Conservation (phyloP, 495 filamentous ascomycete genomes). For the Poronia punctata region DNA sequence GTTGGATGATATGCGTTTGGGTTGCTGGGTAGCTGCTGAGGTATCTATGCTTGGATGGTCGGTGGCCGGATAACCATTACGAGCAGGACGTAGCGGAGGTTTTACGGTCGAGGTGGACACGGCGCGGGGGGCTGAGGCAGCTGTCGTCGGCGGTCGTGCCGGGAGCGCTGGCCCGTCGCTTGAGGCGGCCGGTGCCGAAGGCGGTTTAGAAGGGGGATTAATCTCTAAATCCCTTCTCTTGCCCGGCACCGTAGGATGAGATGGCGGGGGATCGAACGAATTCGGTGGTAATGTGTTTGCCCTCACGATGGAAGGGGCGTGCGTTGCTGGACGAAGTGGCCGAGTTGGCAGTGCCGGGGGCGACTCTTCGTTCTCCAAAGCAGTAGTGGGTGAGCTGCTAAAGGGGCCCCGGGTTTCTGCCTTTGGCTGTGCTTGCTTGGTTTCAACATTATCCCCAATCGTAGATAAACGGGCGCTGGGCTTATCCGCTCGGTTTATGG, state of each 20-base stretch:
- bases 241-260: slow-evolving; percentile 40
- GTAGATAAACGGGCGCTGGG: slow-evolving; percentile 48
- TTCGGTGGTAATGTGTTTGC: slow-evolving; percentile 24
- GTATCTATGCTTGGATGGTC: slow-evolving; percentile 10
- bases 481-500: slow-evolving; percentile 75
- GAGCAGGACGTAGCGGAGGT: slow-evolving; percentile 42
- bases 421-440: slow-evolving; percentile 16
- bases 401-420: slow-evolving; percentile 66
- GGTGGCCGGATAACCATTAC: slow-evolving; percentile 30
- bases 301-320: slow-evolving; percentile 10
- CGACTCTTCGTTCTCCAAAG: slow-evolving; percentile 40
- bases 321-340: slow-evolving; percentile 24
- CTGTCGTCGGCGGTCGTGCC: slow-evolving; percentile 38
- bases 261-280: slow-evolving; percentile 41
- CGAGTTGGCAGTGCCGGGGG: slow-evolving; percentile 39
- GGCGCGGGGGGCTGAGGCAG: slow-evolving; percentile 23
- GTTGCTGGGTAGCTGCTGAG: slow-evolving; percentile 29
- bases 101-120: slow-evolving; percentile 19
- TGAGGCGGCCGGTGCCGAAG: slow-evolving; percentile 24
- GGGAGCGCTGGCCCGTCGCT: slow-evolving; percentile 57
- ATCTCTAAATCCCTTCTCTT: slow-evolving; percentile 31
- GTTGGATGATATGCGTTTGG: slow-evolving; percentile 46
- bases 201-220: slow-evolving; percentile 26
- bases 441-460: slow-evolving; percentile 21
- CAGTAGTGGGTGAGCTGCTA: slow-evolving; percentile 78